Base-by-base conservation (phyloP, 805 yeast species). In the Kurtzmaniella cleridarum region DNA sequence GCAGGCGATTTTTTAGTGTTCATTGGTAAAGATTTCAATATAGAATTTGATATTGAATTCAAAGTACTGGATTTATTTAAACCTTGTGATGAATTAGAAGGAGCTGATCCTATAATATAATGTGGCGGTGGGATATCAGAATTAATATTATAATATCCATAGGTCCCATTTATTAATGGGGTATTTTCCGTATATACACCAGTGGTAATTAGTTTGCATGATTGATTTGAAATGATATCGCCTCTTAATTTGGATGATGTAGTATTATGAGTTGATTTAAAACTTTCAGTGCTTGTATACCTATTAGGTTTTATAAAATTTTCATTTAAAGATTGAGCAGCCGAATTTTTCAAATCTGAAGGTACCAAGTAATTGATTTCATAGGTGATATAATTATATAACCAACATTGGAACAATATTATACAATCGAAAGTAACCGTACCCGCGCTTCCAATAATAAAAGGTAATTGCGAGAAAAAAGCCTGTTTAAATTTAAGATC, bases 221-320 rank as follows among this genome's bases (percentile, higher is more conserved):
- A n/a, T n/a, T n/a, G n/a, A n/a, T n/a, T n/a, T n/a, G n/a, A n/a
- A n/a, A n/a, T n/a, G n/a, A n/a, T n/a, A n/a, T n/a, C n/a, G n/a
- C n/a, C n/a, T n/a, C n/a, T n/a, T n/a, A n/a, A n/a, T n/a, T n/a
- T n/a, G n/a, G n/a, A n/a, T 5, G 24, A 20, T 20, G 24, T 20
- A 8, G 5, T 16, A 24, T 20, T 18, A 5, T 16, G 3, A 24
- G 24, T 30, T 13, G 10, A 5, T 12, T 6, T 30, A 11, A 12
- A 28, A 24, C 16, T 27, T 38, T 38, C 39, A 27, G 43, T 47
- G 41, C 56, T 55, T 14, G 60, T 55, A 49, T 64, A 65, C 72
- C 71, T 66, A 39, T 61, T 66, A 1, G 69, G 69, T 34, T 60
- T 59, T 38, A 56, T 60, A 46, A 63, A 63, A 35, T 55, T 59